These are phyloP conservation scores for Gossypium bickii DNA, from an alignment of 345 rosid genomes.

Conservation along the genomic window DNA sequence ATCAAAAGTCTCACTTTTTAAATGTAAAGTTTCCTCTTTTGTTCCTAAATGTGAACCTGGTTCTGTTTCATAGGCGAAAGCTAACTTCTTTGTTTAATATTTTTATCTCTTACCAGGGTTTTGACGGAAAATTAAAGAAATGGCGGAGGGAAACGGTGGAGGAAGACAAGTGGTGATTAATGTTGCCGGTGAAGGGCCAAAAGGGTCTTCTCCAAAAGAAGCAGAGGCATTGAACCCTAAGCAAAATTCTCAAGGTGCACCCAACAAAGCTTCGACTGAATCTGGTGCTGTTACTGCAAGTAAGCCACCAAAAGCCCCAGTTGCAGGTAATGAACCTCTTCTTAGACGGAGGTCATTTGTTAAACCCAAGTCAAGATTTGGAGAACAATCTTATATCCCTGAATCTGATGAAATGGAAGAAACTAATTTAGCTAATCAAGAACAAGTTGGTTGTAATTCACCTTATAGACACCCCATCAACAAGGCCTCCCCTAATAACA, in stretches of 20 bases:
- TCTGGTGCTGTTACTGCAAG: constrained; percentile 22
- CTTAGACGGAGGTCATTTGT: constrained; percentile 43
- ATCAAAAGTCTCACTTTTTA: background rate
- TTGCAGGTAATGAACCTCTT: constrained; percentile 26
- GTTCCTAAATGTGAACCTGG: background rate
- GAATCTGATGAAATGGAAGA: constrained; percentile 43
- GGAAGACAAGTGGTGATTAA: constrained; percentile 50
- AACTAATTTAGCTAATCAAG: constrained; percentile 26
- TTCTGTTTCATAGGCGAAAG: background rate
- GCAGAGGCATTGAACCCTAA: constrained; percentile 1
- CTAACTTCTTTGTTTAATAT: background rate
- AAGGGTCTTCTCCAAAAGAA: constrained; percentile 26
- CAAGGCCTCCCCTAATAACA: constrained; percentile 49
- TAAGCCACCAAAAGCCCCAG: constrained; percentile 63
- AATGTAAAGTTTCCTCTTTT: background rate
- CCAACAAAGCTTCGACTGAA: constrained; percentile 22
- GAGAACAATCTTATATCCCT: constrained; percentile 41
- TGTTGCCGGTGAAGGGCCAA: constrained; percentile 39
- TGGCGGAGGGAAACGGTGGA: constrained; percentile 30
- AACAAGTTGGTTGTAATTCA: constrained; percentile 34
- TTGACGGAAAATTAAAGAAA: constrained; percentile 27
- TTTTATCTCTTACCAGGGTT: background rate
- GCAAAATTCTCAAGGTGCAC: constrained; percentile 6
- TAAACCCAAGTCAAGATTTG: constrained; percentile 84
- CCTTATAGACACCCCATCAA: constrained; percentile 33